Conservation (phyloP, 257 asterid genomes). For the Anisodus tanguticus region DNA sequence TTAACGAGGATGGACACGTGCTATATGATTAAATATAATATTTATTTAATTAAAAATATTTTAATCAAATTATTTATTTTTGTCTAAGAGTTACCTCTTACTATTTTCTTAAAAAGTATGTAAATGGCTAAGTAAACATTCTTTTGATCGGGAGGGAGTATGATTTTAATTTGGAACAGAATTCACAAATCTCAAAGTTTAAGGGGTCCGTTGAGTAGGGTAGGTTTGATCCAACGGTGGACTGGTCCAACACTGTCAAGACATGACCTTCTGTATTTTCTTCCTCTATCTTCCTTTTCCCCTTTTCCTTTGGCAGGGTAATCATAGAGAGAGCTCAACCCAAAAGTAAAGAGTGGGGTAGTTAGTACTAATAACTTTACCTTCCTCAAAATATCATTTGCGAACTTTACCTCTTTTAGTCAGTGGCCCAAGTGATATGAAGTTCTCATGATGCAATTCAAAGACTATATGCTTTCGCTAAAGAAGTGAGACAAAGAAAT, state of each 20-base stretch:
- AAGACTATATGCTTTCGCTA: too few relatives aligned
- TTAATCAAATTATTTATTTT: too few relatives aligned
- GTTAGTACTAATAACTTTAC: background rate
- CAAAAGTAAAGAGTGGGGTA: background rate
- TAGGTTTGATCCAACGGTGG: conserved; percentile 26
- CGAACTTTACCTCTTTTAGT: background rate
- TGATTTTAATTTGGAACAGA: background rate
- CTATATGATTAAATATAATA: background rate
- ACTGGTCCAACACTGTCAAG: conserved; percentile 16
- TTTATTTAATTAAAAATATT: too few relatives aligned
- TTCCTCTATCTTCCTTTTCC: background rate
- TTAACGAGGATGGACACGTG: background rate
- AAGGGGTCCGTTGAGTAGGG: background rate
- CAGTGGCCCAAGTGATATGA: background rate
- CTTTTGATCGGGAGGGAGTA: too few relatives aligned
- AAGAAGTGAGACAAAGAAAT: too few relatives aligned
- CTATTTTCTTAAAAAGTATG: too few relatives aligned
- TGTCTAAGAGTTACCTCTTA: too few relatives aligned
- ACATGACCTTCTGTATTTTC: conserved; percentile 6
- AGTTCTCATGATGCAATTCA: background rate
- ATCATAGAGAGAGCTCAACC: background rate
- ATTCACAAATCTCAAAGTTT: background rate
- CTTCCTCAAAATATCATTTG: background rate
- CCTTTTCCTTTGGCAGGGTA: background rate
- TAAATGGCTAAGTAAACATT: too few relatives aligned